Base-by-base conservation (phyloP, 805 yeast genomes). In the Wickerhamomyces canadensis region DNA sequence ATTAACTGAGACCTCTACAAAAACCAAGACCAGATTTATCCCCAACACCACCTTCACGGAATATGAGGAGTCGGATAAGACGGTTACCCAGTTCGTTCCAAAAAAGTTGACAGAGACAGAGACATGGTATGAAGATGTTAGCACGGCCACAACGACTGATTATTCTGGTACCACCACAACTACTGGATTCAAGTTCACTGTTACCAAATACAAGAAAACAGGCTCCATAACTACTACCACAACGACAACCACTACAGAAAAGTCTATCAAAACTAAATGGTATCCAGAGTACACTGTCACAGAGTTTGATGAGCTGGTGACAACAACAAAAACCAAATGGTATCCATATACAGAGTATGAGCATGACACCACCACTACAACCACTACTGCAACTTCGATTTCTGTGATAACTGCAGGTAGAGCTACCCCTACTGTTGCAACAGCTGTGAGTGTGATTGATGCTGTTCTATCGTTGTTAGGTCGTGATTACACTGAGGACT, bases 1-100 rank as follows among this genome's bases (percentile, higher is more conserved):
- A 6, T 36, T 38, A 3, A 45, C 45, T 10, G 37, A 36, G 5
- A 35, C 47, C 2, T 19, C 30, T 4, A 40, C 47, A 3, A 41
- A 36, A 19, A 41, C 47, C 38, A 36, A 47, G 36, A 44, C 47
- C 27, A 34, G 36, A 37, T 14, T 41, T 18, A 33, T 49, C 17
- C 50, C 55, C 5, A 33, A 41, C 8, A 45, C 41, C 18, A 55
- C 57, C 1, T 38, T 43, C n/a, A 52, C 60, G 4, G 59, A 54
- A 34, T 35, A 38, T 19, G 57, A 55, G 24, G 54, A 56, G 24
- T 53, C 56, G 10, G 49, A 50, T 29, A 35, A 44, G 17, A 60
- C 63, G 5, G 42, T 52, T 2, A 56, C 61, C 0, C 55, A 48
- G 8, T 37, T 50, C 5, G 51, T 38, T 5, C 49, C 54, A 0